Base-by-base conservation (phyloP, 1,139 yeast species). In the Zygoascus sp. region DNA sequence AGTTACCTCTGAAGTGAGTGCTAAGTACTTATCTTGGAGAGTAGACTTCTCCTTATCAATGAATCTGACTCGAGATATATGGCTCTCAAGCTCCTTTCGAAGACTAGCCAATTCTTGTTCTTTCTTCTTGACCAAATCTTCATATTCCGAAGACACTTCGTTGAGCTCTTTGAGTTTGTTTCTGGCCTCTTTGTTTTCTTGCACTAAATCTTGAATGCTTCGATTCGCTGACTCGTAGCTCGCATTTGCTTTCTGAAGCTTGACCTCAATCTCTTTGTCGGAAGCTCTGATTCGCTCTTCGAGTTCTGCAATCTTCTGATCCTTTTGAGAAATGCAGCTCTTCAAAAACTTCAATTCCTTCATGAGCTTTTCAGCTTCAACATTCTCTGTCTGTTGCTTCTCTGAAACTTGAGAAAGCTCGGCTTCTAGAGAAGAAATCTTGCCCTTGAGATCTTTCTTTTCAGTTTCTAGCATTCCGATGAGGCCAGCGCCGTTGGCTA, bases 151-250 rank as follows among this genome's bases (percentile, higher is more conserved):
- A 8, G 72, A 65, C 1, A 74, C 68, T 21, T 61, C 61, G 45
- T 70, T 70, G 11, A 70, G 56, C 2, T 63, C 56, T 42, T 66
- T 58, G 39, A 75, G 50, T 61, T 74, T 66, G 39, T 59, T 52
- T 48, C 70, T 60, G 20, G 81, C 64, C 16, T 64, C 69, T 17
- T 66, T 65, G 57, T 80, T 81, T 55, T 79, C 85, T 6, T 61
- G 63, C 9, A 75, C 66, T 34, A 81, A 65, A 10, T 72, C 69
- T 49, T 72, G 69, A 41, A 76, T 60, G 43, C 74, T 71, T 47
- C 70, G 60, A 53, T 66, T 67, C 5, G 76, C 69, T 20, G 59
- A 54, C 43, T 59, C 65, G 49, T 64, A 66, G 35, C 63, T 65
- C 11, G 68, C 59, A 42, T 60, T 59, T 34, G 54, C 44, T 23